Evolutionary conservation across 2,329 filamentous ascomycete species (phyloP).

Genomic region (Magnaporthales sp.): DNA sequence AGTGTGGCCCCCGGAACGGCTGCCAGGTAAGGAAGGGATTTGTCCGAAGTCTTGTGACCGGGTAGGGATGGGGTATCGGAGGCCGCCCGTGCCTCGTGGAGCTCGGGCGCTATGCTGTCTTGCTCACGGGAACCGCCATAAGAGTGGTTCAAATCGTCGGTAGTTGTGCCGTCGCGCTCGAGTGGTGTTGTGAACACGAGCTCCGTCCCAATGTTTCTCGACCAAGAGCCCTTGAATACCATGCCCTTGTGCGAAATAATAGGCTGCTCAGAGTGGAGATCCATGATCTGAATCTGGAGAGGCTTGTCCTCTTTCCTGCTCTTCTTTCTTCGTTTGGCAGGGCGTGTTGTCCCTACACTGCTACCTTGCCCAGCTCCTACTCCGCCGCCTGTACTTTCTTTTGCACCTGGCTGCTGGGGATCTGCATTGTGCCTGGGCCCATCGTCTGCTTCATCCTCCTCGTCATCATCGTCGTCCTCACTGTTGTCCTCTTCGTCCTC

Average conservation of each 20-base stretch:
- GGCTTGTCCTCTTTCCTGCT: constrained; percentile 16
- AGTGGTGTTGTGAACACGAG: constrained; percentile 54
- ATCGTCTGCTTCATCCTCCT: not conserved
- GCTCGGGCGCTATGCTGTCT: not conserved
- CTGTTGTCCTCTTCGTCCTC: not conserved
- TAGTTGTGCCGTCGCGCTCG: constrained; percentile 18
- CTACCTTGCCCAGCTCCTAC: constrained; percentile 10
- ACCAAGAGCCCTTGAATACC: constrained; percentile 75
- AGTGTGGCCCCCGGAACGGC: constrained; percentile 5
- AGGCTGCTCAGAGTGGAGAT: constrained; percentile 67
- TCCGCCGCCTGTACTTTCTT: constrained; percentile 21
- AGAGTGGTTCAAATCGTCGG: not conserved
- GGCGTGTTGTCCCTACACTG: constrained; percentile 6
- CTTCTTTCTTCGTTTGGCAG: constrained; percentile 1
- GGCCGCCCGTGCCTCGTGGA: not conserved
- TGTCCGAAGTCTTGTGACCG: not conserved
- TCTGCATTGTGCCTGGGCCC: not conserved
- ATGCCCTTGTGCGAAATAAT: constrained; percentile 72
- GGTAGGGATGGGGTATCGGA: not conserved
- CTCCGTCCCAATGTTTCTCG: constrained; percentile 75
- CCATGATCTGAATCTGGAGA: constrained; percentile 65
- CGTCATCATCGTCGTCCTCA: constrained; percentile 10
- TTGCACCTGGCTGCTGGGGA: constrained; percentile 13
- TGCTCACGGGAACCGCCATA: not conserved
- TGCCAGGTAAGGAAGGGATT: not conserved